Evolutionary conservation across 2,329 filamentous ascomycete genomes (phyloP).

Genomic region (Rhinocladiella mackenziei): DNA sequence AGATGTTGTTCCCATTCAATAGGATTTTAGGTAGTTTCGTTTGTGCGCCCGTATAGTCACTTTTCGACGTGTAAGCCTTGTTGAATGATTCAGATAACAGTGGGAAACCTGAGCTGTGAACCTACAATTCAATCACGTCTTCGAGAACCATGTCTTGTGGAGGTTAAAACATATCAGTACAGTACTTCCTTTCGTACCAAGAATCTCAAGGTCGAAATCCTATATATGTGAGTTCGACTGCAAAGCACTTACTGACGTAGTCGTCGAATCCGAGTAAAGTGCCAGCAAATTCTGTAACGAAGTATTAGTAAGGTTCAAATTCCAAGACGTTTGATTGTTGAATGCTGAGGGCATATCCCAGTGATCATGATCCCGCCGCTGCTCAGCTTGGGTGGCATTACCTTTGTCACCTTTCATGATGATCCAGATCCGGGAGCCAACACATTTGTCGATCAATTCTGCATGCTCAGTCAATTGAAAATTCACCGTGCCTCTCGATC

Average conservation of each 20-base stretch:
- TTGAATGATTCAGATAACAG: neutral
- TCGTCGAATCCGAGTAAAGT: constrained; percentile 95
- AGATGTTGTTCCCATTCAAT: constrained; percentile 96
- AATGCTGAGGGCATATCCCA: too few relatives aligned
- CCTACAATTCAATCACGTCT: constrained; percentile 93
- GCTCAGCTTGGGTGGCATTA: too few relatives aligned
- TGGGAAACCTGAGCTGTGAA: constrained; percentile 9
- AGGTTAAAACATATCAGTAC: constrained; percentile 4
- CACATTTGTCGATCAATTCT: constrained; percentile 99
- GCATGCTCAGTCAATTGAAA: constrained; percentile 12
- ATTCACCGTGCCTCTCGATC: neutral
- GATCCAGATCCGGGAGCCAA: constrained; percentile 96
- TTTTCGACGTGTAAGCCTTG: neutral
- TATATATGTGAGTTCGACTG: neutral
- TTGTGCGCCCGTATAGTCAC: constrained; percentile 80
- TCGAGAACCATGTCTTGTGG: constrained; percentile 89
- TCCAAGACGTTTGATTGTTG: too few relatives aligned
- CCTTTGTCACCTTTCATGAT: constrained; percentile 99
- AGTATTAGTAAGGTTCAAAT: constrained; percentile 1
- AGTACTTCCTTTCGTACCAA: too few relatives aligned
- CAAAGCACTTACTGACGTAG: constrained; percentile 85
- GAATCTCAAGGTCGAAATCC: neutral
- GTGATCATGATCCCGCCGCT: too few relatives aligned
- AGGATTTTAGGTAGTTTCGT: constrained; percentile 91
- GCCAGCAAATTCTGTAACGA: constrained; percentile 79